Percentiles rank a stretch among this genome's conserved stretches.
phyloP scores from a whole-genome alignment of 495 filamentous ascomycete species.

The Neurospora sp. region DNA sequence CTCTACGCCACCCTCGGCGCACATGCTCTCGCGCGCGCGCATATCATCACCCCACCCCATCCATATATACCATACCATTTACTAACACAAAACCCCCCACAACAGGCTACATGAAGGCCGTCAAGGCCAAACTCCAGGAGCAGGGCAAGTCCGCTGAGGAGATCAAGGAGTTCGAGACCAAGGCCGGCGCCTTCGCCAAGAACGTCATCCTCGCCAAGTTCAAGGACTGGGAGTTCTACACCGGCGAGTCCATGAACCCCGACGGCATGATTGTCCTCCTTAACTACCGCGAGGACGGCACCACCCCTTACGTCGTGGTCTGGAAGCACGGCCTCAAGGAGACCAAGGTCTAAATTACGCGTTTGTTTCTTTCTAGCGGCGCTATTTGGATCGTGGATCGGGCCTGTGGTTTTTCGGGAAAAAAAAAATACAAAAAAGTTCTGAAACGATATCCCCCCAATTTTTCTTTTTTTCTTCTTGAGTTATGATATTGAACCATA shows the following conservation, averaged over 20 bases:
- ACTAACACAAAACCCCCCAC: neutral
- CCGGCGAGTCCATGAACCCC: conserved; percentile 80
- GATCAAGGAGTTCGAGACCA: conserved; percentile 67
- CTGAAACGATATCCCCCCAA: neutral
- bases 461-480: neutral
- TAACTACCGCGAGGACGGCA: conserved; percentile 94
- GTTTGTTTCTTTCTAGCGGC: neutral
- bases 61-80: neutral
- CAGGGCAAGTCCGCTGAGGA: conserved; percentile 49
- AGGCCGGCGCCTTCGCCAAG: conserved; percentile 58
- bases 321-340: conserved; percentile 93
- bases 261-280: conserved; percentile 93
- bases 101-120: conserved; percentile 79
- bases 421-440: neutral
- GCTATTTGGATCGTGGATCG: neutral
- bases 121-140: conserved; percentile 59
- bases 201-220: conserved; percentile 75
- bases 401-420: neutral
- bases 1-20: no score
- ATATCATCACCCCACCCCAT: neutral
- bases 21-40: neutral
- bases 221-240: conserved; percentile 91
- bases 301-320: conserved; percentile 78
- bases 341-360: conserved; percentile 72
- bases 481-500: neutral